Base-by-base conservation (phyloP, 164 flowering plant species). In the Vitis amurensis region DNA sequence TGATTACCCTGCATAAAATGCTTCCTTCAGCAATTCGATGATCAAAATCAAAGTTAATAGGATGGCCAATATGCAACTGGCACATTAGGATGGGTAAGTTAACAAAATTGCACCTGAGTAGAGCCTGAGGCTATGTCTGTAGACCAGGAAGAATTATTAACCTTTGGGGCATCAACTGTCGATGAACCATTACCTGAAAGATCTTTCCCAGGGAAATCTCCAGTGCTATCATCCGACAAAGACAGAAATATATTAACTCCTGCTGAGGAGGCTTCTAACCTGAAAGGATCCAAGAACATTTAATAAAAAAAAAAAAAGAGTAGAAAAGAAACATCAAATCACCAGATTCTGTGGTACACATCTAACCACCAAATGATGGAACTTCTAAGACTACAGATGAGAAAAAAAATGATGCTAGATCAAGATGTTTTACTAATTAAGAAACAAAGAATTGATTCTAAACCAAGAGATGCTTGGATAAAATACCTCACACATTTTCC, bases 401-500 rank as follows among this genome's bases (percentile, higher is more conserved):
- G 52, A 47, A 37, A 6, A 6, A 37, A 37, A 37, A 3, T 3
- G 44, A 37, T 1, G 44, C 4, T 37, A 37, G 44, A 37, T 37
- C 44, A 37, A 37, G 44, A 37, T 37, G 44, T 37, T 37, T 37
- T 37, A 37, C 44, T 37, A 3, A 37, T 4, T 37, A 1, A 37
- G 44, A 37, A 64, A 61, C 11, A 1, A 56, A 50, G 31, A 56
- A 31, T 57, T 63, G 9, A 19, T 44, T 37, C 15, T 8, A 5
- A 50, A 31, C 58, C 23, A 63, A 16, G 15, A 57, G 11, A 71
- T 63, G 44, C 62, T 16, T 49, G 2, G 47, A 74, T 55, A 67
- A 68, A 64, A 52, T 68, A 92, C 97, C 99, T 94, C 73, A 91
- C 90, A 80, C 72, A 83, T 77, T 85, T 83, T 69, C 95, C 91